A percentile compares a stretch with the other conserved stretches of the same genome.
phyloP scores from a whole-genome alignment of 768 basidiomycete species.

The Cyclocybe cylindracea region DNA sequence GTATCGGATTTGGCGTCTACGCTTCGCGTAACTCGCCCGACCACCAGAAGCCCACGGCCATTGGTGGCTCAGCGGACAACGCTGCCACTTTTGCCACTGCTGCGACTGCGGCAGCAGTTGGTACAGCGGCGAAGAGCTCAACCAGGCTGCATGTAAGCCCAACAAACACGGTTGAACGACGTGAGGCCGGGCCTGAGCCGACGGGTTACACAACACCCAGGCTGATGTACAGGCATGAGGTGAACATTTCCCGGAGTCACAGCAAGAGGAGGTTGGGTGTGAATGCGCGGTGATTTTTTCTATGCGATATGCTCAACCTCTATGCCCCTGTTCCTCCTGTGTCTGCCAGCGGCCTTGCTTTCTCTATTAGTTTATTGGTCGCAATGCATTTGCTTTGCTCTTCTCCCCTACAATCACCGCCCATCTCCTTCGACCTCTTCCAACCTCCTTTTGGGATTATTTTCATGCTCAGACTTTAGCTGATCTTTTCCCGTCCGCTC shows the following conservation, averaged over 20 bases:
- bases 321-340: too few relatives aligned
- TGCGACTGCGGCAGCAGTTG: conserved; percentile 14
- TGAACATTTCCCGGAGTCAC: background rate
- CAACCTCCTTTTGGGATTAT: conserved; percentile 2
- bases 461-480: background rate
- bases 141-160: conserved; percentile 52
- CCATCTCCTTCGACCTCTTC: too few relatives aligned
- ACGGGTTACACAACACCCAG: background rate
- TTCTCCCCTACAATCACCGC: background rate
- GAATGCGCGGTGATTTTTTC: too few relatives aligned
- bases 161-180: conserved; percentile 56
- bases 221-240: background rate
- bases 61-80: conserved; percentile 54
- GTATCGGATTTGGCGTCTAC: conserved; percentile 61
- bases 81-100: conserved; percentile 32
- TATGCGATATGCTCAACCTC: too few relatives aligned
- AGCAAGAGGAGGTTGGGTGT: background rate
- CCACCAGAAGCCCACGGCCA: conserved; percentile 54
- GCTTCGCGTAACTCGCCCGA: conserved; percentile 49
- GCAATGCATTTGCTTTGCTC: too few relatives aligned
- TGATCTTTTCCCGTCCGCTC: conserved; percentile 2
- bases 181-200: conserved; percentile 13
- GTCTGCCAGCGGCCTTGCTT: too few relatives aligned
- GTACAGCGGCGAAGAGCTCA: conserved; percentile 23
- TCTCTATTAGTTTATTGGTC: too few relatives aligned